Conservation (phyloP, 257 asterid species). For the Scutellaria barbata region DNA sequence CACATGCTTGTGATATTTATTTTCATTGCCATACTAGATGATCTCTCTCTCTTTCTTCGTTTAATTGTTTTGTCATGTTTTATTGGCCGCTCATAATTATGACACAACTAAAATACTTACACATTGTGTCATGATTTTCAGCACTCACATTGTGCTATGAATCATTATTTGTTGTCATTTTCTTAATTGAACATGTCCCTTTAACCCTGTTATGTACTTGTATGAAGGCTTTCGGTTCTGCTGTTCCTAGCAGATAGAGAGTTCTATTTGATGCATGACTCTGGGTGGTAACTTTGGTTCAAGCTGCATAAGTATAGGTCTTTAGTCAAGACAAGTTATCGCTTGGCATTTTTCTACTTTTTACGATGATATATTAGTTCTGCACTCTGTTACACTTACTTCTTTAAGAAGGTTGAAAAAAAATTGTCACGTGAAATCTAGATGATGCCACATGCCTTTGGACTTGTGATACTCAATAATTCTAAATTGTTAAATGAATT, state of each 20-base stretch:
- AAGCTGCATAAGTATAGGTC: background rate
- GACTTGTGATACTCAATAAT: slow-evolving; percentile 14
- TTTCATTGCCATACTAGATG: slow-evolving; percentile 8
- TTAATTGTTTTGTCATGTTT: background rate
- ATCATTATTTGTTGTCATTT: background rate
- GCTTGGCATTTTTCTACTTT: background rate
- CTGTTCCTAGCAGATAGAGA: background rate
- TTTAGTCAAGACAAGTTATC: background rate
- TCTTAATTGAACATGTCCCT: background rate
- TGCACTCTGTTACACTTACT: background rate
- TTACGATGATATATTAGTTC: background rate
- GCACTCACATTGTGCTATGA: background rate
- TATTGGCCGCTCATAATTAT: background rate
- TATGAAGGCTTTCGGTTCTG: background rate
- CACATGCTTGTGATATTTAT: slow-evolving; percentile 20
- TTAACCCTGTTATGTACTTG: background rate
- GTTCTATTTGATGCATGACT: background rate
- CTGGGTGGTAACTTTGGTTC: background rate
- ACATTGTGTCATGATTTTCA: too few species aligned
- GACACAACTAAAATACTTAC: too few species aligned
- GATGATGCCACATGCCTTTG: slow-evolving; percentile 17
- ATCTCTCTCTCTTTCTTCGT: background rate
- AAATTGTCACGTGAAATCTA: background rate
- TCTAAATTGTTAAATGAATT: background rate
- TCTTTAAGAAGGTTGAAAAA: slow-evolving; percentile 6